Evolutionary conservation across 225 moss, liverwort and hornwort species (phyloP), one percentile per base, ranked within the genome.

Genomic region (Polytrichum commune): DNA sequence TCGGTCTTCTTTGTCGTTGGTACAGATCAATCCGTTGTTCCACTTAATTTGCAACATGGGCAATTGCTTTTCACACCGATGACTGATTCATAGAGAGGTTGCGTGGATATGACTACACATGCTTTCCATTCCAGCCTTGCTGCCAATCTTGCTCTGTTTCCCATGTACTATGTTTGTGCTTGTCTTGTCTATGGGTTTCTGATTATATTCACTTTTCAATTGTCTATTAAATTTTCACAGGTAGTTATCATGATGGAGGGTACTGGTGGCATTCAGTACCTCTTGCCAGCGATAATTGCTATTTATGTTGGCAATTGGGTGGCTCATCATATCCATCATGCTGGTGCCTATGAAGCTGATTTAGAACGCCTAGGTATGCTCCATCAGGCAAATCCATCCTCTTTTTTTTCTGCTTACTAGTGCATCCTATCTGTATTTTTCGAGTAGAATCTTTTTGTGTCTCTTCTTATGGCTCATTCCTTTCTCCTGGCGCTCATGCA

Each of bases 301-400:
- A 91, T 92, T 65, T 88, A 90, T 66, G 82, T 94, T 62, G 88
- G 92, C 64, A 94, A 94, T 67, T 94, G 90, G 86, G 90, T 94
- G 38, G 93, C 93, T 62, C 92, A 86, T 57, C 85, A 92, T 71
- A 88, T 94, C 76, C 93, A 94, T 74, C 81, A 88, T 46, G 86
- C 86, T 69, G 92, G 92, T 65, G 93, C 93, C 8, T 94, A 94
- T 80, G 93, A 94, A 79, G 85, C 90, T 32, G 92, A 92, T 69
- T 75, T 94, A 63, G 90, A 89, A 67, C 86, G 83, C 58, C 67
- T 83, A 38, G 89, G 92, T 92, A 75, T 7, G 71, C 78, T 56
- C 57, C 66, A 61, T 46, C 27, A 18, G 53, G 16, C 5, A 64
- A 27, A 55, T 60, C 35, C 46, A 35, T 35, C 25, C 56, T 55